phyloP scores from a whole-genome alignment of 1,139 yeast genomes.

The Taphrina deformans region DNA sequence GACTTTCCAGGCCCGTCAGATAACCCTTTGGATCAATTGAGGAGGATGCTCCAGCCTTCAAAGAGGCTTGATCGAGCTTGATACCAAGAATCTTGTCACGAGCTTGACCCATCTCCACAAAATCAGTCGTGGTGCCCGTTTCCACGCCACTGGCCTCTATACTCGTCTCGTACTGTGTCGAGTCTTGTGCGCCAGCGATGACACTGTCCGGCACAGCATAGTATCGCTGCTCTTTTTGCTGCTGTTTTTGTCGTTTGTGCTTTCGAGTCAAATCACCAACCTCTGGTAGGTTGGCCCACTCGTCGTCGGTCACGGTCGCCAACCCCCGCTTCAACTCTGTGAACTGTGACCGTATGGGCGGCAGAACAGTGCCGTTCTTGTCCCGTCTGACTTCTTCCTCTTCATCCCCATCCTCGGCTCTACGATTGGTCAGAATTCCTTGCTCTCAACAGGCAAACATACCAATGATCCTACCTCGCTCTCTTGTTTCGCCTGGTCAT shows the following conservation, averaged over 20 bases:
- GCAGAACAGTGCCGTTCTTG: slow-evolving; percentile 42
- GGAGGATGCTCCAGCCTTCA: slow-evolving; percentile 38
- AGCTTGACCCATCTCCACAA: slow-evolving; percentile 56
- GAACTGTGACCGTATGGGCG: slow-evolving; percentile 49
- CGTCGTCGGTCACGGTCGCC: slow-evolving; percentile 59
- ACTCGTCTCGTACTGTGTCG: slow-evolving; percentile 37
- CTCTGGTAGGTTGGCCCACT: slow-evolving; percentile 84
- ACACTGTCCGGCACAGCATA: slow-evolving; percentile 84
- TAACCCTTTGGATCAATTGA: slow-evolving; percentile 49
- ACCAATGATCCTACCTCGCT: slow-evolving; percentile 38
- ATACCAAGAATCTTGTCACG: slow-evolving; percentile 55
- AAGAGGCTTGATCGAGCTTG: slow-evolving; percentile 50
- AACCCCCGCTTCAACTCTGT: slow-evolving; percentile 64
- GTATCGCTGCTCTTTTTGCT: slow-evolving; percentile 59
- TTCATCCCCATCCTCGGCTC: slow-evolving; percentile 13
- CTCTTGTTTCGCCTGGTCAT: slow-evolving; percentile 47
- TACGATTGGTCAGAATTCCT: slow-evolving; percentile 19
- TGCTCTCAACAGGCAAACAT: not conserved
- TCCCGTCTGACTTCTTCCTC: slow-evolving; percentile 35
- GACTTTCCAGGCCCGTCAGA: slow-evolving; percentile 47
- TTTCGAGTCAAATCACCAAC: slow-evolving; percentile 82
- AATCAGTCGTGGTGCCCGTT: slow-evolving; percentile 48
- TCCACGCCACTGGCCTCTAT: slow-evolving; percentile 37
- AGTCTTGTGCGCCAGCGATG: slow-evolving; percentile 45
- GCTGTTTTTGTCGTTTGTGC: slow-evolving; percentile 69